phyloP scores from a whole-genome alignment of 2,329 filamentous ascomycete species.

The Colletotrichum gigasporum region DNA sequence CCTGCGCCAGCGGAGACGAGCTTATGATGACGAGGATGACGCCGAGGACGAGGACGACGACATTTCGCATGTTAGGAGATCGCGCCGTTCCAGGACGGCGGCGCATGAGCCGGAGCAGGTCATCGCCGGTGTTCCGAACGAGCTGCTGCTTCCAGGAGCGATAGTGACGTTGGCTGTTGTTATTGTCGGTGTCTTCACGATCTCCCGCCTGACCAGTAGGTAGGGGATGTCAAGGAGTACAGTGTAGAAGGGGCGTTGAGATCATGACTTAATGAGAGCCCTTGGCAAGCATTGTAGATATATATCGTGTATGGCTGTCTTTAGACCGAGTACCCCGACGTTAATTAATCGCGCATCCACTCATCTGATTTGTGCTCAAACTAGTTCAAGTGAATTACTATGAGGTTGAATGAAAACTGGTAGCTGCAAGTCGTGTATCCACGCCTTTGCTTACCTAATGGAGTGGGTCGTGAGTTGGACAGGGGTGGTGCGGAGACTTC shows the following conservation, averaged over 20 bases:
- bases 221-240: slow-evolving; percentile 42
- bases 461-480: no score
- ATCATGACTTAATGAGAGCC: slow-evolving; percentile 47
- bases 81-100: slow-evolving; percentile 48
- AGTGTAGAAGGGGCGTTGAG: slow-evolving; percentile 15
- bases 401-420: no score
- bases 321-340: slow-evolving; percentile 33
- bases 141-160: slow-evolving; percentile 90
- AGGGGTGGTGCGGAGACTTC: slow-evolving; percentile 14
- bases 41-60: slow-evolving; percentile 64
- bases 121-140: slow-evolving; percentile 92
- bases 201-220: slow-evolving; percentile 74
- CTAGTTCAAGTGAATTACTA: no score
- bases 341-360: slow-evolving; percentile 29
- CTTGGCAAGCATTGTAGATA: slow-evolving; percentile 41
- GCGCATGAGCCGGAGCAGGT: slow-evolving; percentile 73
- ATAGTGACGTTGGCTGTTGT: slow-evolving; percentile 96
- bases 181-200: slow-evolving; percentile 91
- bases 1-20: slow-evolving; percentile 59
- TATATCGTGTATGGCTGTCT: slow-evolving; percentile 36
- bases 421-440: not conserved
- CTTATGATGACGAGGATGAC: slow-evolving; percentile 64
- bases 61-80: slow-evolving; percentile 56
- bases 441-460: slow-evolving; percentile 23
- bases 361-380: no score